phyloP scores from a whole-genome alignment of 2,329 filamentous ascomycete genomes.

The Ophiocordyceps polyrhachis-furcata region DNA sequence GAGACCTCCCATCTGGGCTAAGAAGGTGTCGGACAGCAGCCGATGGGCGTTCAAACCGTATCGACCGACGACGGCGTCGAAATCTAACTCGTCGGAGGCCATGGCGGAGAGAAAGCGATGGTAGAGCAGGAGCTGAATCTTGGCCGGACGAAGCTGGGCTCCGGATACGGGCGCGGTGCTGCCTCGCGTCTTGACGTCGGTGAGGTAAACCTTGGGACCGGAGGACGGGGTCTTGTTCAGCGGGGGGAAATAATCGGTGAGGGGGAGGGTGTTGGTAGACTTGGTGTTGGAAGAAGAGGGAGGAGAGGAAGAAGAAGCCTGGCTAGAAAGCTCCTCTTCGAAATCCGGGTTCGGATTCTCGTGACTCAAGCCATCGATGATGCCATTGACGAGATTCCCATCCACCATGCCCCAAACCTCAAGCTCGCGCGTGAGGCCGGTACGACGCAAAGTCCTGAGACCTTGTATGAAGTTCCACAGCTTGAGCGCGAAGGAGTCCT shows the following conservation, averaged over 20 bases:
- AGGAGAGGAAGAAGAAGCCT: constrained; percentile 8
- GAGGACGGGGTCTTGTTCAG: constrained; percentile 3
- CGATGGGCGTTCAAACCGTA: constrained; percentile 49
- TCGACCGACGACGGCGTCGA: constrained; percentile 46
- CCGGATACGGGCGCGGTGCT: constrained; percentile 44
- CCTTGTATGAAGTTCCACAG: constrained; percentile 90
- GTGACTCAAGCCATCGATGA: constrained; percentile 75
- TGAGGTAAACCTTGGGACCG: constrained; percentile 42
- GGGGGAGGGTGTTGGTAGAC: constrained; percentile 18
- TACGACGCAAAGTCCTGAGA: constrained; percentile 51
- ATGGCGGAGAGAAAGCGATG: constrained; percentile 67
- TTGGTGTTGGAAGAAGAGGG: background rate
- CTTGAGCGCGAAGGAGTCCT: constrained; percentile 65
- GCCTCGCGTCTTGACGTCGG: constrained; percentile 73
- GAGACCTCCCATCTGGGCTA: constrained; percentile 52
- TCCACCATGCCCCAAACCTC: constrained; percentile 75
- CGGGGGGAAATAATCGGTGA: constrained; percentile 22
- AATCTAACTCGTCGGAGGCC: constrained; percentile 51
- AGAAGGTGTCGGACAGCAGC: constrained; percentile 60
- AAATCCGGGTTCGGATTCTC: constrained; percentile 55
- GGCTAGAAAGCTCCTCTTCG: constrained; percentile 35
- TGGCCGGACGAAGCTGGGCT: constrained; percentile 54
- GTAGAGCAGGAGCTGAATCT: constrained; percentile 80
- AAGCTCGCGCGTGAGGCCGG: constrained; percentile 54
- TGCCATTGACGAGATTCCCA: constrained; percentile 66